Evolutionary conservation across 139 green algal species (phyloP).

Genomic region (Ostreobium quekettii): DNA sequence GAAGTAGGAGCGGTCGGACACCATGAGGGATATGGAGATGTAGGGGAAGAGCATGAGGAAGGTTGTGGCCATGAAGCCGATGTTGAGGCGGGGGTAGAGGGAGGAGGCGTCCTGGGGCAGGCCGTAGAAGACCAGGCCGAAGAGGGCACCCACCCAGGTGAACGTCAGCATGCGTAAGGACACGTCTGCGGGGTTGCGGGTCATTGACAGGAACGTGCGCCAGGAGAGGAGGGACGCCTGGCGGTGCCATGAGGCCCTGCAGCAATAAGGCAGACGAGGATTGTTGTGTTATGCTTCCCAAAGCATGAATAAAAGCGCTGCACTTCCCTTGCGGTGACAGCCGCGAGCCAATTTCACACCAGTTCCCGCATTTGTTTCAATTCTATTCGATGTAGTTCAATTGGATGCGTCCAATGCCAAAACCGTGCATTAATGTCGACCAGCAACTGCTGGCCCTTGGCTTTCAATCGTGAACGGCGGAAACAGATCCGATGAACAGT

Average conservation of each 20-base stretch:
- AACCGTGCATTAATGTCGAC: too few species aligned
- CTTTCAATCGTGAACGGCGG: too few species aligned
- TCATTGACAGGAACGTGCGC: constrained; percentile 31
- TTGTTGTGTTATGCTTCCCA: too few species aligned
- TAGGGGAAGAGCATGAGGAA: constrained; percentile 60
- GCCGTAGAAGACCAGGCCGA: constrained; percentile 55
- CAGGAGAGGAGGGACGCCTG: constrained; percentile 33
- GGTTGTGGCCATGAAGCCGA: constrained; percentile 39
- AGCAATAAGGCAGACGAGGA: too few species aligned
- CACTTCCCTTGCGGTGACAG: too few species aligned
- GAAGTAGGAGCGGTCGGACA: constrained; percentile 51
- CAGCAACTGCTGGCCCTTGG: too few species aligned
- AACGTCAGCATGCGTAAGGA: constrained; percentile 47
- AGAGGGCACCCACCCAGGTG: constrained; percentile 49
- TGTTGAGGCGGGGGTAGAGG: constrained; percentile 24
- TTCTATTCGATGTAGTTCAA: too few species aligned
- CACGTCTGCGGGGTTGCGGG: constrained; percentile 54
- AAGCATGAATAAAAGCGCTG: too few species aligned
- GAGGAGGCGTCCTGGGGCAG: constrained; percentile 20
- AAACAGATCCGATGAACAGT: too few species aligned
- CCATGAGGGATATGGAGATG: constrained; percentile 53
- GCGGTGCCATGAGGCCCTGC: background rate
- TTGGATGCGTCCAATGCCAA: too few species aligned
- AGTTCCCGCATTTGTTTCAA: too few species aligned
- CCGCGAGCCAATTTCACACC: too few species aligned